phyloP scores from a whole-genome alignment of 345 rosid genomes.

The Iberis pinnata region DNA sequence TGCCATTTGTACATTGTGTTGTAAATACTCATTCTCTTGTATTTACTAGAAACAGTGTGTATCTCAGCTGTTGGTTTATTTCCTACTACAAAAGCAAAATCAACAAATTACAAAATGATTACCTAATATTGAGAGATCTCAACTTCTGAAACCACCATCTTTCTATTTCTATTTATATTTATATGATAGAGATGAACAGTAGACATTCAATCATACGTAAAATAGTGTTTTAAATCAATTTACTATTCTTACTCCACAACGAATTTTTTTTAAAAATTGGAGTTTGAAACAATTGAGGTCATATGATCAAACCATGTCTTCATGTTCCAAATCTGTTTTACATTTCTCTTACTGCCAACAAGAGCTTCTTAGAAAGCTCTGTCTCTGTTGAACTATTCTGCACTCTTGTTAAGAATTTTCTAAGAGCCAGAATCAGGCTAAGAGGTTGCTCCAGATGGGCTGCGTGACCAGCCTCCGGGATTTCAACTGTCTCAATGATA shows the following conservation, averaged over 20 bases:
- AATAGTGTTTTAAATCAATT: not conserved
- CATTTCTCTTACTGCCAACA: slow-evolving; percentile 22
- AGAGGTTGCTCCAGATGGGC: slow-evolving; percentile 87
- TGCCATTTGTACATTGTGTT: slow-evolving; percentile 15
- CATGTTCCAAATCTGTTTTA: slow-evolving; percentile 16
- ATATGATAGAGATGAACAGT: slow-evolving; percentile 1
- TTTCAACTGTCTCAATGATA: slow-evolving; percentile 42
- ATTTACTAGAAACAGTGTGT: slow-evolving; percentile 7
- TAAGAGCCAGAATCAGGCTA: slow-evolving; percentile 38
- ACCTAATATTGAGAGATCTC: not conserved
- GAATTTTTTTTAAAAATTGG: too few species aligned
- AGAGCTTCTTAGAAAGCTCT: slow-evolving; percentile 19
- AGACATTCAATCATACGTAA: not conserved
- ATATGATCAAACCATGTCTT: slow-evolving; percentile 8
- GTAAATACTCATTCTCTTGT: slow-evolving; percentile 9
- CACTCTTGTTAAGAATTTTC: slow-evolving; percentile 45
- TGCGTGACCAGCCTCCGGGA: slow-evolving; percentile 74
- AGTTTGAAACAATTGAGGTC: not conserved
- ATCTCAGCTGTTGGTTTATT: not conserved
- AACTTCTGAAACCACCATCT: not conserved
- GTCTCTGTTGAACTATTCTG: slow-evolving; percentile 18
- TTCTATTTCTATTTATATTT: too few species aligned
- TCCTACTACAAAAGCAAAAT: not conserved
- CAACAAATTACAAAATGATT: not conserved
- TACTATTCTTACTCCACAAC: not conserved